Evolutionary conservation across 176 grass and related monocot genomes (phyloP).

Genomic region (Oryza rufipogon): DNA sequence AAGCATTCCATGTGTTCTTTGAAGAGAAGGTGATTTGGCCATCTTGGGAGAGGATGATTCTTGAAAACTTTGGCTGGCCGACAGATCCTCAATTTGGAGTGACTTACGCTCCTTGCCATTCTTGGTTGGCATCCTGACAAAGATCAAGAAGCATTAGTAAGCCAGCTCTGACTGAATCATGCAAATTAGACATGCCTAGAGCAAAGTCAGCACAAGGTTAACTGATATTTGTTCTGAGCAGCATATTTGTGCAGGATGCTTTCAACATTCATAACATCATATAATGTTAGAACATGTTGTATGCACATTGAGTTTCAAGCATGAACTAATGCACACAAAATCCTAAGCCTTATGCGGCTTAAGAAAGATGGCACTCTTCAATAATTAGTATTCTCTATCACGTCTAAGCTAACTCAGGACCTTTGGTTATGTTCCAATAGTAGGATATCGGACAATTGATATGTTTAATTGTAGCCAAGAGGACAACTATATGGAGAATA

Average conservation of each 20-base stretch:
- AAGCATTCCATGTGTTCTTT: constrained; percentile 76
- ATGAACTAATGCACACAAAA: neutral
- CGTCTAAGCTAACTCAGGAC: neutral
- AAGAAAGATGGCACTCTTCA: neutral
- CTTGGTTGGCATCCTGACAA: constrained; percentile 82
- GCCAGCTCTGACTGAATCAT: constrained; percentile 18
- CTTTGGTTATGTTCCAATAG: neutral
- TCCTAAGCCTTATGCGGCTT: neutral
- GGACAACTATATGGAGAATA: neutral
- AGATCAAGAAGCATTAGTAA: constrained; percentile 39
- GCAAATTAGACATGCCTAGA: neutral
- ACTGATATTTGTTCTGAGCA: neutral
- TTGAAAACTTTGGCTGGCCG: constrained; percentile 57
- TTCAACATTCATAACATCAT: constrained; percentile 2
- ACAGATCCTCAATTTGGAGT: constrained; percentile 74
- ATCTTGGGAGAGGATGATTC: constrained; percentile 90
- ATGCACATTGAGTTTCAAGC: constrained; percentile 1
- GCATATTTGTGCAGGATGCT: neutral
- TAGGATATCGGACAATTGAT: neutral
- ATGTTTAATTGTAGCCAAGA: neutral
- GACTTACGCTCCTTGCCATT: constrained; percentile 63
- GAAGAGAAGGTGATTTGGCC: constrained; percentile 96
- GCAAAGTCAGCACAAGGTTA: constrained; percentile 12
- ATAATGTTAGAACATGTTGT: neutral
- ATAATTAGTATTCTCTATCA: neutral